Conservation (phyloP, 352 stramenopile species). For the Phytopythium sindhum region DNA sequence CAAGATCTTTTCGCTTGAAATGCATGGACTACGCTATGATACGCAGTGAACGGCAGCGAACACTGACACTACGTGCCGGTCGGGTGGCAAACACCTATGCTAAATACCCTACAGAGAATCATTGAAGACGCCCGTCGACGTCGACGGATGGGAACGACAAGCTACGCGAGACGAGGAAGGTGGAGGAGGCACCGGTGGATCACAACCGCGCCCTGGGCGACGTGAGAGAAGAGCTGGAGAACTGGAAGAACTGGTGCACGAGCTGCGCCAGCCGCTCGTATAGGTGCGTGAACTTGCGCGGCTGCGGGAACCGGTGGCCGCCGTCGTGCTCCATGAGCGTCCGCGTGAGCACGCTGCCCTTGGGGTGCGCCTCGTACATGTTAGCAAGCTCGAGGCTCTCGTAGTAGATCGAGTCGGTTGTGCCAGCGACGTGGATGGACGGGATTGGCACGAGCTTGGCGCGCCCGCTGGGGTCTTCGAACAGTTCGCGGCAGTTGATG, state of each 20-base stretch:
- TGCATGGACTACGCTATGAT: neutral
- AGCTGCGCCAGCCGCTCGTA: constrained; percentile 23
- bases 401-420: constrained; percentile 17
- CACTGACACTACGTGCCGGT: neutral
- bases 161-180: neutral
- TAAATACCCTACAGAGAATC: neutral
- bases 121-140: neutral
- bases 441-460: constrained; percentile 19
- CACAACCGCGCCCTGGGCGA: constrained; percentile 1
- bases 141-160: neutral
- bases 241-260: constrained; percentile 20
- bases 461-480: constrained; percentile 22
- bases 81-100: neutral
- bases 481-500: constrained; percentile 32
- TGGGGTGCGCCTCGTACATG: constrained; percentile 20
- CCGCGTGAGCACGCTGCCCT: constrained; percentile 12
- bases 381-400: constrained; percentile 16
- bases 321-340: constrained; percentile 39
- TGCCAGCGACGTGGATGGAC: constrained; percentile 29
- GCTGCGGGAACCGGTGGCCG: constrained; percentile 41
- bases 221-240: constrained; percentile 7
- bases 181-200: neutral
- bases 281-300: constrained; percentile 17
- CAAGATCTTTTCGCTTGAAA: neutral
- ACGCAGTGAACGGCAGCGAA: neutral